These are phyloP conservation scores for Xerocomus potaroensis DNA, from an alignment of 768 basidiomycete genomes.

Conservation along the genomic window DNA sequence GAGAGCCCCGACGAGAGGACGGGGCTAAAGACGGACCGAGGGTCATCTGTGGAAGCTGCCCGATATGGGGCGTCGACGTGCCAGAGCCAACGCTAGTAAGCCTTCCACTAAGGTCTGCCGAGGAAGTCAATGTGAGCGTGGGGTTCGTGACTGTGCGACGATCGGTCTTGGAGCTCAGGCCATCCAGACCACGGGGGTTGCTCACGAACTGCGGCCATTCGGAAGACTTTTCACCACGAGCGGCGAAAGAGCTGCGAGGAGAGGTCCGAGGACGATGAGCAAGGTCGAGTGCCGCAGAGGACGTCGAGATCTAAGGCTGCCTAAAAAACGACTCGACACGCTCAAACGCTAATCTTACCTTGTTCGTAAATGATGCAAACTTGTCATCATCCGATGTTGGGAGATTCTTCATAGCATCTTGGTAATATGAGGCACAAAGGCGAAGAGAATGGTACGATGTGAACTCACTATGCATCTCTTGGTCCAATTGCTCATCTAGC, in stretches of 20 bases:
- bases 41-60: slow-evolving; percentile 55
- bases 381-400: slow-evolving; percentile 91
- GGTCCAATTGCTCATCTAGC: slow-evolving; percentile 89
- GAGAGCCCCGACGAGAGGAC: slow-evolving; percentile 69
- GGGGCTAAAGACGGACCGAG: slow-evolving; percentile 33
- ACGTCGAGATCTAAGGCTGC: slow-evolving; percentile 61
- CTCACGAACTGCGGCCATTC: slow-evolving; percentile 93
- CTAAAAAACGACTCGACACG: slow-evolving; percentile 4
- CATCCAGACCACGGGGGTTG: slow-evolving; percentile 58
- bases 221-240: slow-evolving; percentile 69
- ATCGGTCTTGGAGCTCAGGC: slow-evolving; percentile 49
- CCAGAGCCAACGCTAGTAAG: slow-evolving; percentile 49
- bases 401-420: slow-evolving; percentile 85
- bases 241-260: slow-evolving; percentile 54
- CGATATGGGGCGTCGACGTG: slow-evolving; percentile 58
- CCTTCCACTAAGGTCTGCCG: slow-evolving; percentile 47
- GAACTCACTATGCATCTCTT: slow-evolving; percentile 87
- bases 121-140: slow-evolving; percentile 56
- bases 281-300: slow-evolving; percentile 90
- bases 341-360: slow-evolving; percentile 41
- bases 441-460: slow-evolving; percentile 1
- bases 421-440: slow-evolving; percentile 15
- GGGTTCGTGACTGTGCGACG: slow-evolving; percentile 76
- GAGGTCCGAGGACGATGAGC: slow-evolving; percentile 85
- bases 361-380: slow-evolving; percentile 59